Evolutionary conservation across 495 filamentous ascomycete genomes (phyloP), one percentile per base, ranked within the genome.

Genomic region (Xeromyces bisporus): DNA sequence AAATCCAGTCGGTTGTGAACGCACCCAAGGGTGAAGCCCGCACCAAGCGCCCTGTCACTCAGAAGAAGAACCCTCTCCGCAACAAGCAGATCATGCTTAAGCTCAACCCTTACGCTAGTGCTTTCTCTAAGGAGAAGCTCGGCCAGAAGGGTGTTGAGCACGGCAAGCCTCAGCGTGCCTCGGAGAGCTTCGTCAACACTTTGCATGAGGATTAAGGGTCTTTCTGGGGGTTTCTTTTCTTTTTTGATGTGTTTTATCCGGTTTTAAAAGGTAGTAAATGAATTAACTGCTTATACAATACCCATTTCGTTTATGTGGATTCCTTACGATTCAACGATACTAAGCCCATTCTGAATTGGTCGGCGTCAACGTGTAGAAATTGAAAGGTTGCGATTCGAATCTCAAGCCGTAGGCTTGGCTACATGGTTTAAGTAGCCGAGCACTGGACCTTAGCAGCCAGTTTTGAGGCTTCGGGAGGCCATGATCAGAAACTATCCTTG

Each of bases 51-150:
- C 64, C 66, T 44, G 56, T 66, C 48, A 81, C 93, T 35, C 85
- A 92, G 73, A 97, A 97, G 85, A 93, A 93, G 83, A 96, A 97
- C 72, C 91, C 89, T 53, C 80, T 97, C 38, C 69, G 67, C 64
- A 97, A 97, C 75, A 91, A 80, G 72, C 91, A 96, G 69, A 73
- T 97, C 36, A 69, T 93, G 61, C 77, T 94, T 51, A 73, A 89
- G 39, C 77, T 96, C 59, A 97, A 97, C 71, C 89, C 89, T 36
- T 97, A 97, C 65, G 85, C 86, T 35, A 66, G 76, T 45, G 73
- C 74, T 25, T 97, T 82, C 66, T 64, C 68, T 38, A 81, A 86
- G 69, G 66, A 83, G 52, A 78, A 81, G 61, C 61, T 84, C 36
- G 80, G 80, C 29, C 69, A 73, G 53, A 51, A 64, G 52, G 62